These are phyloP conservation scores for Camelina sativa DNA, from an alignment of 345 rosid species.

Conservation along the genomic window DNA sequence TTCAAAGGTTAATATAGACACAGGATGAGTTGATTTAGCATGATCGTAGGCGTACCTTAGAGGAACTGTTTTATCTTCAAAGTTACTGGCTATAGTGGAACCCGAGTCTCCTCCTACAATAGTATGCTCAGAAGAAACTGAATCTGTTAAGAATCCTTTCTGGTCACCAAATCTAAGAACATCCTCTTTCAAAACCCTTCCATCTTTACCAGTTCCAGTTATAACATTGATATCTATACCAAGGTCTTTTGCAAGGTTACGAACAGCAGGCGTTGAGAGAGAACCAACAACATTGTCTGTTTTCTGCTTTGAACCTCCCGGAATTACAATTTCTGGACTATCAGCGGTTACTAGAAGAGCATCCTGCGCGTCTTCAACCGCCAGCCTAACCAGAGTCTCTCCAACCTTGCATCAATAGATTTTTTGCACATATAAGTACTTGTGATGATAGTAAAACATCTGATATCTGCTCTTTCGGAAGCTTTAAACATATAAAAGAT, in stretches of 20 bases:
- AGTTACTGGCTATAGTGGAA: conserved; percentile 37
- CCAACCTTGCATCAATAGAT: conserved; percentile 65
- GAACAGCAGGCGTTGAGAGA: conserved; percentile 79
- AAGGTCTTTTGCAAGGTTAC: conserved; percentile 78
- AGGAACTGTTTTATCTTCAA: conserved; percentile 65
- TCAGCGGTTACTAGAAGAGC: conserved; percentile 41
- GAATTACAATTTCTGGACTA: conserved; percentile 29
- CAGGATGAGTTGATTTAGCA: background rate
- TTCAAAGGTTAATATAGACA: background rate
- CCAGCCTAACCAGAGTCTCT: conserved; percentile 80
- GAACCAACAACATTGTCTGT: conserved; percentile 51
- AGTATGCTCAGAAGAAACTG: conserved; percentile 38
- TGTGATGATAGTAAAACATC: background rate
- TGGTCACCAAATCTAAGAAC: conserved; percentile 58
- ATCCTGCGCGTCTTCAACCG: conserved; percentile 50
- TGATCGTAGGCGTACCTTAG: conserved; percentile 56
- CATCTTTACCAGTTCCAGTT: conserved; percentile 72
- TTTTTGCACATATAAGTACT: background rate
- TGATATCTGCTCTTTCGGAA: background rate
- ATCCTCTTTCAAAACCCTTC: conserved; percentile 85
- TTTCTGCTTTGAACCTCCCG: conserved; percentile 38
- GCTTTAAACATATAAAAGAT: conserved; percentile 2
- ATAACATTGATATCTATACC: conserved; percentile 64
- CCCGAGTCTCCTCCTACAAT: conserved; percentile 41
- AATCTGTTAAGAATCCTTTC: conserved; percentile 51